Percentiles rank a stretch among this genome's conserved stretches.
These are phyloP conservation scores for Lachnellula suecica DNA, from an alignment of 2,329 filamentous ascomycete genomes.

Conservation along the genomic window DNA sequence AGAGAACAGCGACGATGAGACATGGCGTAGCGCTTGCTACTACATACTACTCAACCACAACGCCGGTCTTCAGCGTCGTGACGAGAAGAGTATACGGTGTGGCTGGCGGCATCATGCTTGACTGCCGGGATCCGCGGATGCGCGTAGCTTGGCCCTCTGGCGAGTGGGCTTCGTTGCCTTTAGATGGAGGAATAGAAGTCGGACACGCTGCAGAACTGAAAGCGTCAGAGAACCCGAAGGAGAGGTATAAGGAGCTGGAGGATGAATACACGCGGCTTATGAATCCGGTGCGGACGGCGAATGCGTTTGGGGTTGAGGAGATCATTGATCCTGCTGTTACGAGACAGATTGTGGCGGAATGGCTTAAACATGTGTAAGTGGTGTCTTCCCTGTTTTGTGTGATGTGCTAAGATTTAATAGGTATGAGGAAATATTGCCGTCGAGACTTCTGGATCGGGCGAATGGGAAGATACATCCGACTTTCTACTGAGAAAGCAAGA, in stretches of 20 bases:
- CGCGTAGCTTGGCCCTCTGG: constrained; percentile 64
- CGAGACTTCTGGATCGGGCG: constrained; percentile 34
- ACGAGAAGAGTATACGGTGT: constrained; percentile 62
- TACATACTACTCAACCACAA: constrained; percentile 62
- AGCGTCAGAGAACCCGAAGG: constrained; percentile 42
- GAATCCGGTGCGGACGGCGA: constrained; percentile 64
- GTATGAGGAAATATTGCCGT: constrained; percentile 27
- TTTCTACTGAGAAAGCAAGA: constrained; percentile 32
- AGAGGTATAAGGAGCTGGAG: constrained; percentile 55
- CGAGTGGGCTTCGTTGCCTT: constrained; percentile 60
- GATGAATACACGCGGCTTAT: constrained; percentile 60
- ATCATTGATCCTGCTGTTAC: constrained; percentile 64
- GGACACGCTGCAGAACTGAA: constrained; percentile 59
- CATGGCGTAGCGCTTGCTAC: constrained; percentile 61
- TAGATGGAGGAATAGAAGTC: constrained; percentile 65
- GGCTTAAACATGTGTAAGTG: constrained; percentile 51
- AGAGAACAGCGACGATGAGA: constrained; percentile 63
- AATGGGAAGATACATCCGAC: constrained; percentile 42
- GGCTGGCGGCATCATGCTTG: constrained; percentile 63
- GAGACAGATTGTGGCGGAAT: constrained; percentile 51
- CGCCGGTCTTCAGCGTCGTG: constrained; percentile 63
- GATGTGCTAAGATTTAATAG: no score
- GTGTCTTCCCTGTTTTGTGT: no score
- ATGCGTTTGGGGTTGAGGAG: constrained; percentile 63
- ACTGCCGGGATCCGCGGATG: constrained; percentile 58